These are phyloP conservation scores for Yarrowia sp. DNA, from an alignment of 805 yeast genomes.

Conservation along the genomic window DNA sequence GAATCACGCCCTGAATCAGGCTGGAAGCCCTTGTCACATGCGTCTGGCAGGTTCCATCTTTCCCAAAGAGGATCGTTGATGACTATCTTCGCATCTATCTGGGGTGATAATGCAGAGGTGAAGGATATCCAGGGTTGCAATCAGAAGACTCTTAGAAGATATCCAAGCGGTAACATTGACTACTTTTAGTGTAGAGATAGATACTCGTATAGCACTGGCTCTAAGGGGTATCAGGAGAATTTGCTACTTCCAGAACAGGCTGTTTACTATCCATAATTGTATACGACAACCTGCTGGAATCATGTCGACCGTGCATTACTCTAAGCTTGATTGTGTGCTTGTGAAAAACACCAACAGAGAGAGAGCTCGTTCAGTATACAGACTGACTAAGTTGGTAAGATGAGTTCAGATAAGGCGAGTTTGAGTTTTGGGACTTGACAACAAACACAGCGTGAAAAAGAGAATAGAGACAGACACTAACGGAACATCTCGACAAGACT, in stretches of 20 bases:
- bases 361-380: too few species aligned
- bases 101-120: conserved; percentile 2
- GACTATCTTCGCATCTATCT: not conserved
- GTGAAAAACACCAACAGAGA: conserved; percentile 13
- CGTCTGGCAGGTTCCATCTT: not conserved
- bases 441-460: conserved; percentile 20
- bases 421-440: not conserved
- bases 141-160: too few species aligned
- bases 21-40: conserved; percentile 7
- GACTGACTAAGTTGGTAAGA: not conserved
- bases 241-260: too few species aligned
- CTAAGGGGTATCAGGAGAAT: too few species aligned
- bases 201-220: too few species aligned
- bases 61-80: not conserved
- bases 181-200: too few species aligned
- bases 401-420: conserved; percentile 22
- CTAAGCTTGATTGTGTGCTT: conserved; percentile 22
- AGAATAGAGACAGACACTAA: too few species aligned
- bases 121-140: too few species aligned
- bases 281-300: not conserved
- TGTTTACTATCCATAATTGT: too few species aligned
- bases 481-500: too few species aligned
- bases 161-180: too few species aligned
- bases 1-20: conserved; percentile 31
- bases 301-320: conserved; percentile 10